These are phyloP conservation scores for Mortierella polycephala DNA, from an alignment of 371 early-diverging fungal species.

Conservation along the genomic window DNA sequence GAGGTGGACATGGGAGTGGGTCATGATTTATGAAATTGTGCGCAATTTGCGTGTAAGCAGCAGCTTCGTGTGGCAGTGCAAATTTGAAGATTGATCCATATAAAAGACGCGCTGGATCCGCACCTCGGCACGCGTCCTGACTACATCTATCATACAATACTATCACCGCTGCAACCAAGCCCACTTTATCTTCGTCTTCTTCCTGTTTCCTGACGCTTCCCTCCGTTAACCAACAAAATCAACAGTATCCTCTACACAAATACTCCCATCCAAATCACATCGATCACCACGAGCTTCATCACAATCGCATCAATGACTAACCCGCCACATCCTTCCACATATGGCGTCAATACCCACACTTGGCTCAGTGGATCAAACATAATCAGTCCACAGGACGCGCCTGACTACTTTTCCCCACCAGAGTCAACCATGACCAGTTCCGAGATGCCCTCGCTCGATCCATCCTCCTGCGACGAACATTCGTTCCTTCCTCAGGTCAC, in stretches of 20 bases:
- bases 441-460: slow-evolving; percentile 12
- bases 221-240: too few relatives aligned
- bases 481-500: slow-evolving; percentile 7
- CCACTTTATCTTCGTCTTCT: background rate
- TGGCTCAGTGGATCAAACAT: slow-evolving; percentile 7
- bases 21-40: background rate
- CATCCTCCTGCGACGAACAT: slow-evolving; percentile 6
- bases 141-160: background rate
- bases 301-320: background rate
- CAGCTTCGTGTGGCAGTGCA: slow-evolving; percentile 22
- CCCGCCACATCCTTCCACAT: background rate
- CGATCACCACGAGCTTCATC: background rate
- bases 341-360: background rate
- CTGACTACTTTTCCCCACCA: slow-evolving; percentile 14
- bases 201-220: background rate
- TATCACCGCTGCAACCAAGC: background rate
- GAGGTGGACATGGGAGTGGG: too few relatives aligned
- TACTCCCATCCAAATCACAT: background rate
- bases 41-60: too few relatives aligned
- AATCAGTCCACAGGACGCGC: slow-evolving; percentile 1
- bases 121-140: slow-evolving; percentile 11
- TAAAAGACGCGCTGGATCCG: slow-evolving; percentile 8
- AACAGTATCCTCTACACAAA: background rate
- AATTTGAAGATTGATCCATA: slow-evolving; percentile 1
- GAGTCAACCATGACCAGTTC: slow-evolving; percentile 1